Evolutionary conservation across 495 filamentous ascomycete genomes (phyloP).

Genomic region (Hypomontagnella monticulosa): DNA sequence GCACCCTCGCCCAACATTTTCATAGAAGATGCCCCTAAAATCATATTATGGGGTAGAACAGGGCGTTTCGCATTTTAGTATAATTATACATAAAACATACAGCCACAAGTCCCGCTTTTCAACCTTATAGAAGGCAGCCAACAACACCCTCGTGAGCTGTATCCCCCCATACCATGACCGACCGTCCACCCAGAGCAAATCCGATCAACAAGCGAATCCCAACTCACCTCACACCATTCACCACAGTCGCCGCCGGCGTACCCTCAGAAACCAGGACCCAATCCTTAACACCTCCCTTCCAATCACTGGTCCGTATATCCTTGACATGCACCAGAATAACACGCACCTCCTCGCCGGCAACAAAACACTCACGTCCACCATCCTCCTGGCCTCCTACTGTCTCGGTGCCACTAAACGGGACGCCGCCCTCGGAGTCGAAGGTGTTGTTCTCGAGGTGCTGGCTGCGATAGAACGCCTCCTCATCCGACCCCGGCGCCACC

Average conservation of each 20-base stretch:
- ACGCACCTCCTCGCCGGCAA: slow-evolving; percentile 74
- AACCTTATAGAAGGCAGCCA: background rate
- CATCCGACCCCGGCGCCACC: slow-evolving; percentile 73
- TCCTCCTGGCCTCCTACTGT: slow-evolving; percentile 51
- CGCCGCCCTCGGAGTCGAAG: slow-evolving; percentile 66
- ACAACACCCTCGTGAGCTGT: too few relatives aligned
- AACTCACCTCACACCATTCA: slow-evolving; percentile 48
- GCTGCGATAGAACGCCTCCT: slow-evolving; percentile 82
- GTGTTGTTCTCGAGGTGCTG: slow-evolving; percentile 92
- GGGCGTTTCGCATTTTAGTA: too few relatives aligned
- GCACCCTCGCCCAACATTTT: too few relatives aligned
- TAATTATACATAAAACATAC: background rate
- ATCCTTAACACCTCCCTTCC: slow-evolving; percentile 81
- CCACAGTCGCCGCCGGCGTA: background rate
- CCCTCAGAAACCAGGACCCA: slow-evolving; percentile 68
- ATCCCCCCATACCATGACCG: too few relatives aligned
- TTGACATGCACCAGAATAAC: slow-evolving; percentile 78
- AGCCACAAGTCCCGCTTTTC: background rate
- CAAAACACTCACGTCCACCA: slow-evolving; percentile 66
- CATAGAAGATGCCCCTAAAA: too few relatives aligned
- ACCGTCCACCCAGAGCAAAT: too few relatives aligned
- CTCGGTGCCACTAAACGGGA: slow-evolving; percentile 41
- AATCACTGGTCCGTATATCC: slow-evolving; percentile 81
- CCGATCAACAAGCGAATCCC: too few relatives aligned
- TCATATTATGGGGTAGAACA: too few relatives aligned